Conservation (phyloP, 1,284 basidiomycete species). For the Termitomyces sp. region DNA sequence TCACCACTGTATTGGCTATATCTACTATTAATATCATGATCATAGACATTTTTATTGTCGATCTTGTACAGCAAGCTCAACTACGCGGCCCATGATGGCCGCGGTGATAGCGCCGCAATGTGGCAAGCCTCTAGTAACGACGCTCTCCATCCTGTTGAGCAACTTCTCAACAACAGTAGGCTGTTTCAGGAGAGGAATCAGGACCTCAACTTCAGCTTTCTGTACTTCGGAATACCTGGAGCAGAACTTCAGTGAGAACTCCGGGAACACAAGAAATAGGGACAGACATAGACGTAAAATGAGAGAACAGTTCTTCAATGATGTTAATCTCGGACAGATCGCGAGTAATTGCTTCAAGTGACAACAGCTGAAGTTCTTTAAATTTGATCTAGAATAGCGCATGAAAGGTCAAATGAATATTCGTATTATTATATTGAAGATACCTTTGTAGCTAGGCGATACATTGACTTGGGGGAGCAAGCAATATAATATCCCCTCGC, state of each 20-base stretch:
- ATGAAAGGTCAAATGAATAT: neutral
- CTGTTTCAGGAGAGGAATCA: constrained; percentile 3
- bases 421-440: neutral
- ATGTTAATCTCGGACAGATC: constrained; percentile 17
- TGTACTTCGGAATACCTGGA: constrained; percentile 19
- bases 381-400: constrained; percentile 4
- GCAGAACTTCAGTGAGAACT: neutral
- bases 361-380: constrained; percentile 10
- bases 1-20: neutral
- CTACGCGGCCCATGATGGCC: neutral
- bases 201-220: constrained; percentile 13
- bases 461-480: constrained; percentile 23
- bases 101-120: constrained; percentile 1
- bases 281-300: constrained; percentile 20
- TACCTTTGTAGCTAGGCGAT: constrained; percentile 21
- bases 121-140: constrained; percentile 1
- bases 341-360: constrained; percentile 12
- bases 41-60: neutral
- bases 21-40: too few species aligned
- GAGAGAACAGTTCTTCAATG: constrained; percentile 19
- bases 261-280: neutral
- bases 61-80: neutral
- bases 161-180: constrained; percentile 2
- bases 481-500: neutral
- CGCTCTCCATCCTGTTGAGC: neutral